These are phyloP conservation scores for Saccharum officinarum DNA, from an alignment of 176 grass and related monocot species.

Conservation along the genomic window DNA sequence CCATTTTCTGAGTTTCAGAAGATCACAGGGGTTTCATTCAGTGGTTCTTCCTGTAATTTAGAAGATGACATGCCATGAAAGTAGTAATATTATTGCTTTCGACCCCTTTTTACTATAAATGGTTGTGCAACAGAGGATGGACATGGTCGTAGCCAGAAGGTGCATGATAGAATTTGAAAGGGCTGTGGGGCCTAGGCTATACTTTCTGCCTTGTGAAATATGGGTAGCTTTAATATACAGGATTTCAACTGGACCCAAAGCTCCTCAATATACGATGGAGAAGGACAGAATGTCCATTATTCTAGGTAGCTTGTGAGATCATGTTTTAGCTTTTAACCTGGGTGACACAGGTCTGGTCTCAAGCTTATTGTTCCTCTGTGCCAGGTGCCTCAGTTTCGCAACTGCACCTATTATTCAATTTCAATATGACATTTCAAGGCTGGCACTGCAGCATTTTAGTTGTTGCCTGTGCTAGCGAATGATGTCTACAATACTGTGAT, in stretches of 20 bases:
- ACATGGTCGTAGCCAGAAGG: background rate
- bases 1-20: background rate
- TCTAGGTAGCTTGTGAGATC: background rate
- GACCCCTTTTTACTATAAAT: background rate
- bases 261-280: background rate
- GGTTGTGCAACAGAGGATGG: background rate
- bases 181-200: background rate
- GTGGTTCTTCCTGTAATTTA: background rate
- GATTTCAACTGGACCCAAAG: background rate
- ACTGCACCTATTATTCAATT: background rate
- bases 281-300: background rate
- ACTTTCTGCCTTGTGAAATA: background rate
- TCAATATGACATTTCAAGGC: constrained; percentile 6
- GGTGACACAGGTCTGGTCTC: background rate
- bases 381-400: background rate
- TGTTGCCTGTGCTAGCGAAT: background rate
- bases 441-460: background rate
- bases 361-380: background rate
- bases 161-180: background rate
- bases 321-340: constrained; percentile 13
- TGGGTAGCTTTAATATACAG: background rate
- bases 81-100: background rate
- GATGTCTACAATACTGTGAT: constrained; percentile 19
- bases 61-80: background rate
- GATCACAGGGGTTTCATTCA: background rate